Percentiles rank a stretch among this genome's conserved stretches.
Conservation (phyloP, 306 rosid species). For the Inga oerstediana region DNA sequence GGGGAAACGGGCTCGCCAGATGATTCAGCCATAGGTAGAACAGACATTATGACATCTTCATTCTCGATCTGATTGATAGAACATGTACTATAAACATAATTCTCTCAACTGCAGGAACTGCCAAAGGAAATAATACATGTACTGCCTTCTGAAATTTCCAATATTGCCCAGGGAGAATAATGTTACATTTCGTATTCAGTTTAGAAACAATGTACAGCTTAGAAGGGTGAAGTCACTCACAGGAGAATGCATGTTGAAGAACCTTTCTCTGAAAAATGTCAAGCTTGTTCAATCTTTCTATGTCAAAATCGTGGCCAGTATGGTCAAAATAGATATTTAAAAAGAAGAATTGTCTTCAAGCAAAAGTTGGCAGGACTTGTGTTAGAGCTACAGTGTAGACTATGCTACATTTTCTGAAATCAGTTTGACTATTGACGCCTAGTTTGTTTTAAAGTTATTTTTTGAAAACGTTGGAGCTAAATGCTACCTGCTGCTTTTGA, state of each 20-base stretch:
- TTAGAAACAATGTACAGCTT: neutral
- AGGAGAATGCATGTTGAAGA: constrained; percentile 75
- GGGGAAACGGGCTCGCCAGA: constrained; percentile 57
- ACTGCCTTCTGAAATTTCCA: neutral
- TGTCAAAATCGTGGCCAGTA: constrained; percentile 48
- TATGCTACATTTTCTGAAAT: neutral
- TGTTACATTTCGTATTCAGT: neutral
- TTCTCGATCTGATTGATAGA: constrained; percentile 78
- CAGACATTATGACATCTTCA: constrained; percentile 72
- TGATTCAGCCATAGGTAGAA: constrained; percentile 70
- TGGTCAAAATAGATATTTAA: neutral
- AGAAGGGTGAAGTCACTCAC: constrained; percentile 45
- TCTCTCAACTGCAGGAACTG: constrained; percentile 84
- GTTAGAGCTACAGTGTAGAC: neutral
- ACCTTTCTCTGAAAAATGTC: constrained; percentile 85
- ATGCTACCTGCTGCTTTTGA: constrained; percentile 68
- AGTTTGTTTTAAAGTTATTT: neutral
- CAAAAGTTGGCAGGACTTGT: neutral
- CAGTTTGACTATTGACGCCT: neutral
- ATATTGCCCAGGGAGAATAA: neutral
- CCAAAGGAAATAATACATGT: constrained; percentile 12
- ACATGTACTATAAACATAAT: constrained; percentile 87
- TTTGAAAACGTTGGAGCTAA: neutral
- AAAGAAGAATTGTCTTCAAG: neutral
- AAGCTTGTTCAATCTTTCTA: constrained; percentile 81